Evolutionary conservation across 495 filamentous ascomycete genomes (phyloP).

Genomic region (Aspergillus mulundensis): DNA sequence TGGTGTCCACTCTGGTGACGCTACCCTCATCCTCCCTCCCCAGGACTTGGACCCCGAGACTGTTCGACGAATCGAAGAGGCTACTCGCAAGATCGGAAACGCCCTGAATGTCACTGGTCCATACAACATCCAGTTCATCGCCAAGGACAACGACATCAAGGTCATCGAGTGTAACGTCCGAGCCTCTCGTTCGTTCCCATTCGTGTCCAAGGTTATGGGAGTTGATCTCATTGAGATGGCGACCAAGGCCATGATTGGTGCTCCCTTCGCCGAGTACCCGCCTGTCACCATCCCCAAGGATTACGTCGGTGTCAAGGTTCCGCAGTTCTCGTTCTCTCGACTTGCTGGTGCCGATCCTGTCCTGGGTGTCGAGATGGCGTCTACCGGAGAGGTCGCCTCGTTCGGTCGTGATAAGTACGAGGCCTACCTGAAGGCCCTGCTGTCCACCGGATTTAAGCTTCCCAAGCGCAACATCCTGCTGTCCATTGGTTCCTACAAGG

Average conservation of each 20-base stretch:
- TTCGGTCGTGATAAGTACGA: slow-evolving; percentile 96
- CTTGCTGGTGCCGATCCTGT: slow-evolving; percentile 95
- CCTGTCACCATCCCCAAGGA: slow-evolving; percentile 66
- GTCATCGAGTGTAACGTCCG: slow-evolving; percentile 99
- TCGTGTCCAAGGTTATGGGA: slow-evolving; percentile 98
- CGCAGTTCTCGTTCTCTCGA: slow-evolving; percentile 97
- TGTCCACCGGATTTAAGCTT: slow-evolving; percentile 95
- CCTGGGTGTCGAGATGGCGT: slow-evolving; percentile 97
- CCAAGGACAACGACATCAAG: slow-evolving; percentile 99
- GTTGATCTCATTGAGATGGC: slow-evolving; percentile 98
- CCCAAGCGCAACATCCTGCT: slow-evolving; percentile 92
- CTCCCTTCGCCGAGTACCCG: slow-evolving; percentile 79
- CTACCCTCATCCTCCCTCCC: slow-evolving; percentile 91
- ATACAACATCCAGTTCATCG: slow-evolving; percentile 99
- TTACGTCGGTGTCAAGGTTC: slow-evolving; percentile 95
- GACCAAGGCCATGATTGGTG: slow-evolving; percentile 90
- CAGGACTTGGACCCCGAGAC: slow-evolving; percentile 91
- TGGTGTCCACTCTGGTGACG: slow-evolving; percentile 97
- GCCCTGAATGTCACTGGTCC: slow-evolving; percentile 95
- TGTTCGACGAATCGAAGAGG: slow-evolving; percentile 85
- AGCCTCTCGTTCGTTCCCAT: slow-evolving; percentile 94
- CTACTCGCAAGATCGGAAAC: slow-evolving; percentile 89
- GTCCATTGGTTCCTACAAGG: slow-evolving; percentile 95
- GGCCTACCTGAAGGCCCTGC: slow-evolving; percentile 90
- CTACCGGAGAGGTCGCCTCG: slow-evolving; percentile 95